These are phyloP conservation scores for Gossypium herbaceum DNA, from an alignment of 345 rosid genomes.

Conservation along the genomic window DNA sequence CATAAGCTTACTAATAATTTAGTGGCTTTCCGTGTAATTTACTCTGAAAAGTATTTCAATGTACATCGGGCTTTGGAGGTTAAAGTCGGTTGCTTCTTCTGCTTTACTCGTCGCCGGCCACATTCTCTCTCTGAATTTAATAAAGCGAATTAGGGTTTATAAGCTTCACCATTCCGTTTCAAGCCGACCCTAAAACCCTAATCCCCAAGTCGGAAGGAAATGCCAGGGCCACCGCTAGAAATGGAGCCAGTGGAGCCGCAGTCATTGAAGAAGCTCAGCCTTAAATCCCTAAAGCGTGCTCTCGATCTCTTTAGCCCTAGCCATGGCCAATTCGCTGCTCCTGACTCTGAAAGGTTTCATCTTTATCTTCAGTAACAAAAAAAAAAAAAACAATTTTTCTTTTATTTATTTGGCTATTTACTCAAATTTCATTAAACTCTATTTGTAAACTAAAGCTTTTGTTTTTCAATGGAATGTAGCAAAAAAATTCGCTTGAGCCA, in stretches of 20 bases:
- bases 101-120: not conserved
- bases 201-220: not conserved
- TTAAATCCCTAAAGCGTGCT: constrained; percentile 80
- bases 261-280: constrained; percentile 81
- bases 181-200: constrained; percentile 58
- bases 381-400: not conserved
- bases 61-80: no score
- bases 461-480: constrained; percentile 38
- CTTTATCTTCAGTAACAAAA: not conserved
- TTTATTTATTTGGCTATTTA: not conserved
- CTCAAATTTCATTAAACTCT: not conserved
- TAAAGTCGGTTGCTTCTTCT: no score
- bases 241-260: constrained; percentile 88
- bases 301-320: constrained; percentile 84
- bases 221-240: constrained; percentile 54
- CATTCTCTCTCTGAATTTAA: not conserved
- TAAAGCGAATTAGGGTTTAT: not conserved
- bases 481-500: constrained; percentile 75
- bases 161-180: constrained; percentile 52
- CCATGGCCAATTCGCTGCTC: constrained; percentile 69
- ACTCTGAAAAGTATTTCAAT: no score
- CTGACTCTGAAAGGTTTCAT: constrained; percentile 71
- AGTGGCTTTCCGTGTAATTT: no score
- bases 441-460: not conserved
- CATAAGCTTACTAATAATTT: no score